Percentiles rank a stretch among this genome's conserved stretches.
Conservation (phyloP, 352 stramenopile genomes). For the Phytopythium helicoides region DNA sequence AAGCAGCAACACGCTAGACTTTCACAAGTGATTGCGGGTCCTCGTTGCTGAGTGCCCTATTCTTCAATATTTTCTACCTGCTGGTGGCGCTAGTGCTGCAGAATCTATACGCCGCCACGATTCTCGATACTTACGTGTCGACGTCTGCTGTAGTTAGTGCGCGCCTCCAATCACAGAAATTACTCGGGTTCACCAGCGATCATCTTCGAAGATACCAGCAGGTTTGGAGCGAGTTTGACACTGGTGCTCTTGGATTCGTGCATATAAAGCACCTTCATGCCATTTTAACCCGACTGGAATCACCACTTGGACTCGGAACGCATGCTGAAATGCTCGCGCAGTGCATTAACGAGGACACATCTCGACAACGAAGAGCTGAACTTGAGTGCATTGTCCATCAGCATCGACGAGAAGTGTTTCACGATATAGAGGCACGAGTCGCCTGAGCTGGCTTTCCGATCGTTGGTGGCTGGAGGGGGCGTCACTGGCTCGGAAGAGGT, state of each 20-base stretch:
- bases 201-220: constrained; percentile 64
- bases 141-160: constrained; percentile 61
- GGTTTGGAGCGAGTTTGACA: constrained; percentile 77
- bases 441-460: constrained; percentile 59
- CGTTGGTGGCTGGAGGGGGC: constrained; percentile 59
- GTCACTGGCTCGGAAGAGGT: constrained; percentile 34
- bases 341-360: constrained; percentile 34
- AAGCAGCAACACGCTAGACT: constrained; percentile 1
- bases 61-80: constrained; percentile 82
- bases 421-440: constrained; percentile 72
- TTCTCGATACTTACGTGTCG: constrained; percentile 82
- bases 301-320: constrained; percentile 52
- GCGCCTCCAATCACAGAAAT: constrained; percentile 46
- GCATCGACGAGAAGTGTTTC: constrained; percentile 47
- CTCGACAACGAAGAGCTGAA: constrained; percentile 15
- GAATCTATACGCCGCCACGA: constrained; percentile 79
- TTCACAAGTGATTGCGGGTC: constrained; percentile 72
- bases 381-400: constrained; percentile 37
- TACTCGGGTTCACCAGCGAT: constrained; percentile 61
- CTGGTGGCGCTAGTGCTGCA: constrained; percentile 77
- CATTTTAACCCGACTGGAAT: constrained; percentile 48
- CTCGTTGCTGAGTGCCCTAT: constrained; percentile 51
- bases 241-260: constrained; percentile 65
- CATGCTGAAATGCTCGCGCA: constrained; percentile 34
- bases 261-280: constrained; percentile 64